Evolutionary conservation across 768 basidiomycete genomes (phyloP), one percentile per base, ranked within the genome.

Genomic region (Lactarius hatsudake): DNA sequence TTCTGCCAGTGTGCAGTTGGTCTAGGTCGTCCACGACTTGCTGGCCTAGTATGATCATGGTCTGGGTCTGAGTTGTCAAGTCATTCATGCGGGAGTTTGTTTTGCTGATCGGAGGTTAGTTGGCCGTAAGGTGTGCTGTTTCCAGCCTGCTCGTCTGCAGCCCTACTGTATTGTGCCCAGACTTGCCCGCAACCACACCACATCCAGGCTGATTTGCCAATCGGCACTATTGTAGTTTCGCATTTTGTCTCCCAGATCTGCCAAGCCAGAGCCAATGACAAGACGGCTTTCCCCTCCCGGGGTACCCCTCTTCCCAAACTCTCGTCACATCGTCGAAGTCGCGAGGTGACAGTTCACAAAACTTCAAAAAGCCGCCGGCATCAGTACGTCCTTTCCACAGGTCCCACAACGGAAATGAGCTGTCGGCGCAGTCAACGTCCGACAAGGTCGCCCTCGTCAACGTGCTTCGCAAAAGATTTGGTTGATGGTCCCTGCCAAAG

Each of bases 51-150:
- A 48, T 68, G 62, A 64, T 56, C 59, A 56, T 43, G 43, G 53
- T 38, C 36, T 55, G 42, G 53, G 53, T 38, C 36, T 55, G 42
- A 56, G 32, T 34, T 40, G 51, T 38, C 20, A 60, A 63, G 43
- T 61, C 62, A 54, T 64, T 23, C 48, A 40, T 40, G 58, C 57
- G 23, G 59, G 54, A 48, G 63, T 53, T 53, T 53, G 51, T 53
- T 40, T 53, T n/a, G 42, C 62, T 64, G 67, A 68, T 68, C 67
- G 63, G 43, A 59, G 32, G 53, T 38, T 64, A 63, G n/a, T 54
- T 67, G 43, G 30, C 65, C 55, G 45, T 61, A 32, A 59, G 34
- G 10, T 40, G 48, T 67, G 57, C 51, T 53, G 62, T 40, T 12
- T 62, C 57, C 38, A 18, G 48, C 61, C 62, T 59, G 57, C 42